These are phyloP conservation scores for Penicillium vulpinum DNA, from an alignment of 2,329 filamentous ascomycete genomes.

Conservation along the genomic window DNA sequence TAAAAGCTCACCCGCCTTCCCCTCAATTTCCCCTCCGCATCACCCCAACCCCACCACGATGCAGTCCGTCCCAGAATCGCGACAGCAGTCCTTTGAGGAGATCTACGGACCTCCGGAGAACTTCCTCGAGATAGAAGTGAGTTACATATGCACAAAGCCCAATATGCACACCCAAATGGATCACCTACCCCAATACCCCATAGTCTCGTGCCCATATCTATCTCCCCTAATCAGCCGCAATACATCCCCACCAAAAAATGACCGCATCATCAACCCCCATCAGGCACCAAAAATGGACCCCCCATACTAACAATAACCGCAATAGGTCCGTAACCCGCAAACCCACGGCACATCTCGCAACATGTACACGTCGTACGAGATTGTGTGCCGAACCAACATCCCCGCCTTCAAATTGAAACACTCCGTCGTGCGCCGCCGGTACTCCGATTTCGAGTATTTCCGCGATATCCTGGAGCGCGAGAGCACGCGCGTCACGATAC, in stretches of 20 bases:
- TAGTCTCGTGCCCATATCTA: constrained; percentile 6
- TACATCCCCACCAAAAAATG: not conserved
- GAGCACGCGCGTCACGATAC: constrained; percentile 89
- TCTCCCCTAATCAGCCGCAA: constrained; percentile 6
- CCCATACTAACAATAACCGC: not conserved
- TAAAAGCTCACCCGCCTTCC: not conserved
- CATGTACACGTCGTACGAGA: constrained; percentile 99
- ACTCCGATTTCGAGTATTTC: constrained; percentile 98
- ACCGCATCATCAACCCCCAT: not conserved
- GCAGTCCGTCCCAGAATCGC: constrained; percentile 66
- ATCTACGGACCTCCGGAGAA: constrained; percentile 98
- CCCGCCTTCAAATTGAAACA: constrained; percentile 95
- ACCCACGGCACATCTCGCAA: constrained; percentile 90
- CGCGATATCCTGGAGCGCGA: constrained; percentile 97
- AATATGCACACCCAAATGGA: not conserved
- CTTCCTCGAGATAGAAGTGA: constrained; percentile 95
- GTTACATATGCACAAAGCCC: constrained; percentile 17
- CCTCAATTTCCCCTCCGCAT: not conserved
- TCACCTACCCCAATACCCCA: not conserved
- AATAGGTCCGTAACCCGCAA: constrained; percentile 79
- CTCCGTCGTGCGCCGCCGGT: constrained; percentile 84
- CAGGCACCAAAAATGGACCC: not conserved
- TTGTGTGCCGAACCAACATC: constrained; percentile 96
- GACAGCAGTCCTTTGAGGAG: constrained; percentile 95
- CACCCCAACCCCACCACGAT: constrained; percentile 42